Percentiles rank a stretch among this genome's conserved stretches.
Evolutionary conservation across 306 rosid species (phyloP).

Genomic region (Chamaecrista fasciculata): DNA sequence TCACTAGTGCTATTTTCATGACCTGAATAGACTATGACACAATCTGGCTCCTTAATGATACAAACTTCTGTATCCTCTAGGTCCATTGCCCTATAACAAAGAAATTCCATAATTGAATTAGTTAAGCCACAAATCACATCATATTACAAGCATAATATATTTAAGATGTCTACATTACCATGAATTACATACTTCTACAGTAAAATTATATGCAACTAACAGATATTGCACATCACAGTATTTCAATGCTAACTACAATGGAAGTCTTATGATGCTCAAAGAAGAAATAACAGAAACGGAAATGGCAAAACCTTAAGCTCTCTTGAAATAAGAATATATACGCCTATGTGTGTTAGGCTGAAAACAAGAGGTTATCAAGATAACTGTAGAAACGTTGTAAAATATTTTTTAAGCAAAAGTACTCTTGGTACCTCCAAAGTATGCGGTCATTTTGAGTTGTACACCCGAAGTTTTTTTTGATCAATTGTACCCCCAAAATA

Average conservation of each 20-base stretch:
- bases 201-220: neutral
- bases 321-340: neutral
- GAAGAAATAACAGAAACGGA: neutral
- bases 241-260: neutral
- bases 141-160: neutral
- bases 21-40: conserved; percentile 53
- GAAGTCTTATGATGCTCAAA: neutral
- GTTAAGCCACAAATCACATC: conserved; percentile 10
- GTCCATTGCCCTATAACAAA: conserved; percentile 62
- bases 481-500: too few relatives aligned
- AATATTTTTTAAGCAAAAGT: conserved; percentile 1
- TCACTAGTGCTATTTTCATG: conserved; percentile 43
- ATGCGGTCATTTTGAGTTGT: too few relatives aligned
- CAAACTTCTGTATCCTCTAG: conserved; percentile 79
- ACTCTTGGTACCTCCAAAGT: too few relatives aligned
- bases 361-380: neutral
- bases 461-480: too few relatives aligned
- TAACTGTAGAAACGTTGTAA: neutral
- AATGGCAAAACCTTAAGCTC: neutral
- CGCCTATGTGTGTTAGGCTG: neutral
- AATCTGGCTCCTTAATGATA: conserved; percentile 83
- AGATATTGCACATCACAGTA: neutral
- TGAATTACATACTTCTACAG: neutral
- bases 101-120: conserved; percentile 1
- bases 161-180: neutral